phyloP scores from a whole-genome alignment of 2,329 filamentous ascomycete species.

The Trichoderma sp. region DNA sequence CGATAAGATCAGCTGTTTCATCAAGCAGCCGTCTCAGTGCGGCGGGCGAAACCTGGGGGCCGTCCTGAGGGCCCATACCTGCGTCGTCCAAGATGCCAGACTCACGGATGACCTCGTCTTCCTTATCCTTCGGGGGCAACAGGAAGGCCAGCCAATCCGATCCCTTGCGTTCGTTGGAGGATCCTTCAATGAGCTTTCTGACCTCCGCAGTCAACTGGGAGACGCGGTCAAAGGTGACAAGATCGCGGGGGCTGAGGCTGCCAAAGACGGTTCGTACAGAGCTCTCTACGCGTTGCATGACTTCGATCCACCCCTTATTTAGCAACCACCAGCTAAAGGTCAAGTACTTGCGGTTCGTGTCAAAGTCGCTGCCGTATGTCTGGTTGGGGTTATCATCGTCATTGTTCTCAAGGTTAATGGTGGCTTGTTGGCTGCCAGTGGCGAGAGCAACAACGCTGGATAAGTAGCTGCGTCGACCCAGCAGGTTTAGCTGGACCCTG shows the following conservation, averaged over 20 bases:
- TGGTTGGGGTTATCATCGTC: slow-evolving; percentile 84
- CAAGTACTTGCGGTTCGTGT: slow-evolving; percentile 90
- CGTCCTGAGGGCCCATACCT: slow-evolving; percentile 29
- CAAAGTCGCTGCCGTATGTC: slow-evolving; percentile 87
- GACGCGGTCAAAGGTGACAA: slow-evolving; percentile 77
- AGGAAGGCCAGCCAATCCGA: slow-evolving; percentile 78
- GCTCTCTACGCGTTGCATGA: slow-evolving; percentile 77
- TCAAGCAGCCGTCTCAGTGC: slow-evolving; percentile 82
- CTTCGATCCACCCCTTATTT: slow-evolving; percentile 80
- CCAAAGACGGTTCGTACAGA: slow-evolving; percentile 89
- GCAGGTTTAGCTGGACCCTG: slow-evolving; percentile 91
- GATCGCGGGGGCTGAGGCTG: slow-evolving; percentile 81
- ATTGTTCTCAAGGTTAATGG: slow-evolving; percentile 87
- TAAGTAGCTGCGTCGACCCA: slow-evolving; percentile 91
- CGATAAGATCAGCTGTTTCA: slow-evolving; percentile 92
- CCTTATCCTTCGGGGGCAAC: slow-evolving; percentile 73
- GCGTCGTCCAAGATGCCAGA: slow-evolving; percentile 70
- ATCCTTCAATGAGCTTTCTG: slow-evolving; percentile 78
- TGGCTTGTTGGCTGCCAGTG: slow-evolving; percentile 67
- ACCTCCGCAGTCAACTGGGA: slow-evolving; percentile 79
- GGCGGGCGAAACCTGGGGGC: slow-evolving; percentile 45
- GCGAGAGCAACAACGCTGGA: slow-evolving; percentile 92
- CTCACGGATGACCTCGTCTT: slow-evolving; percentile 79
- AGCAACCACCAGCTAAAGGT: slow-evolving; percentile 98
- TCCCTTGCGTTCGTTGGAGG: slow-evolving; percentile 39